A percentile compares a stretch with the other conserved stretches of the same genome.
phyloP scores from a whole-genome alignment of 2,329 filamentous ascomycete species.

The Ophiosphaerella narmari region DNA sequence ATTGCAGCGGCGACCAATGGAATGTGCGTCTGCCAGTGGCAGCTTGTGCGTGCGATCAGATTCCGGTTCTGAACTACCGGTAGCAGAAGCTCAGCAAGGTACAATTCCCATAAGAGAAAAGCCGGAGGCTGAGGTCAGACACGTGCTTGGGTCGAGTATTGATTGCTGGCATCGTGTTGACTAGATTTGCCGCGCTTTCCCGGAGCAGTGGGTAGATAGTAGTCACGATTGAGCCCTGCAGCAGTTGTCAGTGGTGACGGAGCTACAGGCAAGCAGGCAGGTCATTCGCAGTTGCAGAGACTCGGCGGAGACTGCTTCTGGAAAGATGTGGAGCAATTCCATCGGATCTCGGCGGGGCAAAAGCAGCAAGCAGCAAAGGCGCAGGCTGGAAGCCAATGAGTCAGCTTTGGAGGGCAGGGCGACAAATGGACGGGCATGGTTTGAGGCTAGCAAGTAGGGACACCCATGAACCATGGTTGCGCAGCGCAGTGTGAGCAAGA shows the following conservation, averaged over 20 bases:
- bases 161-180: conserved; percentile 10
- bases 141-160: not conserved
- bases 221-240: conserved; percentile 25
- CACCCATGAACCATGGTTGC: too few species aligned
- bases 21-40: conserved; percentile 3
- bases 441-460: too few species aligned
- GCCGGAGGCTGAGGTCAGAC: not conserved
- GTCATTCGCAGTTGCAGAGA: conserved; percentile 4
- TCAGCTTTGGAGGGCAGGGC: not conserved
- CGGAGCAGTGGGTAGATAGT: conserved; percentile 7
- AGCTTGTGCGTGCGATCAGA: conserved; percentile 6
- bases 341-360: conserved; percentile 10
- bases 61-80: conserved; percentile 3
- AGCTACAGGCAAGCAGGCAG: conserved; percentile 9
- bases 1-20: conserved; percentile 16
- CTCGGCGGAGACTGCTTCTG: conserved; percentile 21
- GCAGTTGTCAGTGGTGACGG: conserved; percentile 15
- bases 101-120: too few species aligned
- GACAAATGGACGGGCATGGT: not conserved
- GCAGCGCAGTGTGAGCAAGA: conserved; percentile 6
- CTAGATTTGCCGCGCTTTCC: conserved; percentile 18
- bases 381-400: conserved; percentile 3
- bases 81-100: conserved; percentile 10
- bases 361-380: not conserved
- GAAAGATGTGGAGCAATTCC: conserved; percentile 15